Percentiles rank a stretch among this genome's conserved stretches.
Evolutionary conservation across 148 eudicot species (phyloP).

Genomic region (Pharnaceum exiguum): DNA sequence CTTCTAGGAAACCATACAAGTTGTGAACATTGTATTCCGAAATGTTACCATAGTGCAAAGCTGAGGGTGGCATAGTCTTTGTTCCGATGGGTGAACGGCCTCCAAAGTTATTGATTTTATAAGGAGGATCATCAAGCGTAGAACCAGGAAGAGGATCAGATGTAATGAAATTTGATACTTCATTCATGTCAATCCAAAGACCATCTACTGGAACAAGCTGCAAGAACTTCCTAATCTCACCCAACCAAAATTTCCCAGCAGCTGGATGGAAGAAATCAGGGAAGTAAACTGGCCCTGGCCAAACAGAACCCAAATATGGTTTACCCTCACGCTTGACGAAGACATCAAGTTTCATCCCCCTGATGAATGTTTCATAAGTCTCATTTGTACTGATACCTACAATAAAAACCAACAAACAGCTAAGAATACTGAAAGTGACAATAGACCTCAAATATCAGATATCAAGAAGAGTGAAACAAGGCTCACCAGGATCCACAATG

Average conservation of each 20-base stretch:
- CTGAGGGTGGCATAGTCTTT: constrained; percentile 57
- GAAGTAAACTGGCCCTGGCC: constrained; percentile 83
- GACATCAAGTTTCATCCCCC: constrained; percentile 63
- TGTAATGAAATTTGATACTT: constrained; percentile 59
- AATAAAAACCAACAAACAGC: not conserved
- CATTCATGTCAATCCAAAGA: constrained; percentile 95
- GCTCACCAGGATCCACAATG: constrained; percentile 83
- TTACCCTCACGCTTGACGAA: constrained; percentile 53
- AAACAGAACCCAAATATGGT: constrained; percentile 68
- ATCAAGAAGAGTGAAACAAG: not conserved
- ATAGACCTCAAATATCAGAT: not conserved
- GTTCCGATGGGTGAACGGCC: constrained; percentile 29
- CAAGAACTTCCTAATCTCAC: constrained; percentile 52
- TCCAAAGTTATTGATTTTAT: constrained; percentile 63
- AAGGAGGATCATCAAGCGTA: constrained; percentile 68
- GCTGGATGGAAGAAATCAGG: constrained; percentile 76
- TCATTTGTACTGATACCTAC: constrained; percentile 66
- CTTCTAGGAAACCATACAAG: constrained; percentile 60
- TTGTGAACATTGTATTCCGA: constrained; percentile 66
- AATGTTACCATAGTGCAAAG: constrained; percentile 43
- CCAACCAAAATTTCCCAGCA: constrained; percentile 46
- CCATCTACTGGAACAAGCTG: constrained; percentile 66
- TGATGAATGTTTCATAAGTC: constrained; percentile 54
- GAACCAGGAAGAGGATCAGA: constrained; percentile 42
- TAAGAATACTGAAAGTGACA: not conserved